These are phyloP conservation scores for Phytopythium sindhum DNA, from an alignment of 352 stramenopile species.

Conservation along the genomic window DNA sequence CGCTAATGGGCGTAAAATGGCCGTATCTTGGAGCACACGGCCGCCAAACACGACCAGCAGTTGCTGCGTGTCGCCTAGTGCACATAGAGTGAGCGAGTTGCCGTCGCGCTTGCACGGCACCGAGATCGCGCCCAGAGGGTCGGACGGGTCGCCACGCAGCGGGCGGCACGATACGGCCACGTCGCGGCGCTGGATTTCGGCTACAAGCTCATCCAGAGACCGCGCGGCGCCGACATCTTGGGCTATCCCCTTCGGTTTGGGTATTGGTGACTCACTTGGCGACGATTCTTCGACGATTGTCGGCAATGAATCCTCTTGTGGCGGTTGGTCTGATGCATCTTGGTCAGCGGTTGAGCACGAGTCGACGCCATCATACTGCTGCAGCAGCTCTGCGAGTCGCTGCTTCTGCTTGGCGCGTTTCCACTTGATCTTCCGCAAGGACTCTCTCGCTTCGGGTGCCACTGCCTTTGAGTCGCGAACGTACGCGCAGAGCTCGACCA, in stretches of 20 bases:
- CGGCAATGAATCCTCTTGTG: neutral
- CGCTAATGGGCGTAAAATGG: constrained; percentile 31
- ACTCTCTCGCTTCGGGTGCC: constrained; percentile 29
- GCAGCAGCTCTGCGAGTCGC: constrained; percentile 15
- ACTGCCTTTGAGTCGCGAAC: constrained; percentile 15
- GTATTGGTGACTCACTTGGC: neutral
- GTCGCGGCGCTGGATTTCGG: constrained; percentile 27
- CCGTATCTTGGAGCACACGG: constrained; percentile 45
- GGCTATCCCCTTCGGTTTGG: neutral
- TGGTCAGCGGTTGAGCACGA: neutral
- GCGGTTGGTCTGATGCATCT: neutral
- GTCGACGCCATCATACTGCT: constrained; percentile 1
- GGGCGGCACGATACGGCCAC: constrained; percentile 20
- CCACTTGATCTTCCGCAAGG: constrained; percentile 46
- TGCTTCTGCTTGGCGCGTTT: constrained; percentile 28
- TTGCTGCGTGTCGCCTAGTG: constrained; percentile 41
- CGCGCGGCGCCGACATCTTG: neutral
- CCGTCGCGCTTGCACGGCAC: constrained; percentile 51
- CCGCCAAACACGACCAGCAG: constrained; percentile 58
- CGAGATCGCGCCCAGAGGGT: constrained; percentile 38
- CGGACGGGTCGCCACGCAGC: constrained; percentile 18
- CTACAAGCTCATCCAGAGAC: constrained; percentile 28
- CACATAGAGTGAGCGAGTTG: constrained; percentile 59
- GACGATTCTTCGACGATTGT: neutral
- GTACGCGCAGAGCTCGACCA: constrained; percentile 45